Evolutionary conservation across 495 filamentous ascomycete genomes (phyloP).

Genomic region (Aspergillus nanangensis): DNA sequence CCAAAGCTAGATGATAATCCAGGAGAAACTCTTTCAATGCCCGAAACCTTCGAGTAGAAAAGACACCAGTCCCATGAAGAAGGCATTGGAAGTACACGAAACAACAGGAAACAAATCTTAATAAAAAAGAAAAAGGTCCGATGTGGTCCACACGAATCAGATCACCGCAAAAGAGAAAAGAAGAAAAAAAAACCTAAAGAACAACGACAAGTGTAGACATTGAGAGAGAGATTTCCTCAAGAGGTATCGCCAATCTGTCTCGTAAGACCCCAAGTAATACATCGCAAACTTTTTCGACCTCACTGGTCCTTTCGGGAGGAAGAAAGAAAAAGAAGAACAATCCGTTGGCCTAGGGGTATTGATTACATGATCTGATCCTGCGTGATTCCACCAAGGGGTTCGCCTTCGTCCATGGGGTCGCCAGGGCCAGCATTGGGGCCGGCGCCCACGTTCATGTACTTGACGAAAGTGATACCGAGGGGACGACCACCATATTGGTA

Average conservation of each 20-base stretch:
- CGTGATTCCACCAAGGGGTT: conserved; percentile 70
- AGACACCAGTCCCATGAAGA: too few relatives aligned
- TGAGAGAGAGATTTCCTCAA: too few relatives aligned
- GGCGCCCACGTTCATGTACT: conserved; percentile 67
- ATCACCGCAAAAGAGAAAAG: too few relatives aligned
- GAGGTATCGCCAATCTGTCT: too few relatives aligned
- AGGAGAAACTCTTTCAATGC: background rate
- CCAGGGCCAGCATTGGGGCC: conserved; percentile 53
- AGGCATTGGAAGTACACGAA: too few relatives aligned
- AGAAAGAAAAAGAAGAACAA: conserved; percentile 3
- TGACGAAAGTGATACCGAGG: conserved; percentile 86
- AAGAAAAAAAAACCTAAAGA: too few relatives aligned
- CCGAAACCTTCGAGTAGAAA: conserved; percentile 3
- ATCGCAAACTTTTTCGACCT: conserved; percentile 12
- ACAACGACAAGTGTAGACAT: too few relatives aligned
- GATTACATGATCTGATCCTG: conserved; percentile 97
- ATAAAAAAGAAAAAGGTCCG: too few relatives aligned
- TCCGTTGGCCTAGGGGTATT: too few relatives aligned
- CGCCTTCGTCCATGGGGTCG: conserved; percentile 74
- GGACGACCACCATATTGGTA: conserved; percentile 97
- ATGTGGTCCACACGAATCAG: too few relatives aligned
- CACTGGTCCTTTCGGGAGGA: conserved; percentile 2
- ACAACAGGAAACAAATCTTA: too few relatives aligned
- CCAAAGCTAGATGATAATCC: background rate
- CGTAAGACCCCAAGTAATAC: background rate